Evolutionary conservation across 768 basidiomycete species (phyloP), one percentile per base, ranked within the genome.

Genomic region (Agrocybe chaxingu): DNA sequence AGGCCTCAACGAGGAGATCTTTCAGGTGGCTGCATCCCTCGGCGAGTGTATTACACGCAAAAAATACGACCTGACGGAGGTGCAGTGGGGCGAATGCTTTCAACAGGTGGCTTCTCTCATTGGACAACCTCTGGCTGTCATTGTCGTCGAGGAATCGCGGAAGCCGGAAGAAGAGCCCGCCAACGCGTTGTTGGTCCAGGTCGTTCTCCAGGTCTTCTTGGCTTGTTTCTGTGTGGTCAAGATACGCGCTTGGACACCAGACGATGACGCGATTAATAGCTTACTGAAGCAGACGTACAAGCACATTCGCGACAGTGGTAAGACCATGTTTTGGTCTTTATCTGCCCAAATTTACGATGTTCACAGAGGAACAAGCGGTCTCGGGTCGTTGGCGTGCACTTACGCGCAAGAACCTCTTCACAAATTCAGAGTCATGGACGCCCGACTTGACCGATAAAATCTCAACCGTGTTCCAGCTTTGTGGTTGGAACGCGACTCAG

Each of bases 321-420:
- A 42, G n/a, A n/a, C n/a, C n/a, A n/a, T 7, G 8, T 36, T 30
- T 8, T 16, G 19, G 12, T 35, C 13, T 9, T 12, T n/a, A 4
- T 29, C 7, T 19, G 18, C 10, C 24, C 16, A 1, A 39, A 39
- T n/a, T 4, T n/a, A 36, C 29, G 33, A 45, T 46, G 31, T 9
- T 4, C 37, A 3, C 52, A 77, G 76, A 75, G 57, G 70, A 69
- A 36, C 74, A 77, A 49, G 68, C 75, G 4, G 65, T 76, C 33
- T 66, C 74, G 3, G 71, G 73, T 24, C 63, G 73, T 47, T 78
- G 76, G 75, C 69, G 75, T 1, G 67, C 74, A 10, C 56, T 77
- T 35, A 75, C 75, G 8, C 61, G 63, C 8, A 24, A 24, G 24
- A 24, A 5, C 2, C 24, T 24, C 24, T 24, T 24, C 2, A 24